Conservation (phyloP, 441 rosid species). For the Croton laevigatus region DNA sequence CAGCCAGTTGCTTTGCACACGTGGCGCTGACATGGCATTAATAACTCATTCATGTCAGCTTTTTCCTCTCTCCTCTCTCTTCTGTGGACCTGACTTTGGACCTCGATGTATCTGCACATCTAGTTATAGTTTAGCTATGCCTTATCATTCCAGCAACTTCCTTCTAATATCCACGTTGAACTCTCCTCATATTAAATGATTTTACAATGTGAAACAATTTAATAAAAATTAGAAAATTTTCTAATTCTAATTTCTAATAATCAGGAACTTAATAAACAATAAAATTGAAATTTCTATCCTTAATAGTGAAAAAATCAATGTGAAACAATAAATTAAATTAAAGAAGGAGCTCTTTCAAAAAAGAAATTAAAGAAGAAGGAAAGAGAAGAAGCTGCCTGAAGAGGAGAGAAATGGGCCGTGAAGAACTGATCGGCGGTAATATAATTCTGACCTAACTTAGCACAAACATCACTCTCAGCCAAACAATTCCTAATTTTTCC, state of each 20-base stretch:
- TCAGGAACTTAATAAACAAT: neutral
- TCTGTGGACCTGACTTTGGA: too few relatives aligned
- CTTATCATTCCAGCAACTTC: conserved; percentile 16
- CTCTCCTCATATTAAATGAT: neutral
- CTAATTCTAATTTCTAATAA: neutral
- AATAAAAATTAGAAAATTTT: too few relatives aligned
- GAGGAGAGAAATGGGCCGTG: conserved; percentile 57
- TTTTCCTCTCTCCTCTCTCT: too few relatives aligned
- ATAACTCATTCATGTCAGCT: too few relatives aligned
- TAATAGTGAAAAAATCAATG: neutral
- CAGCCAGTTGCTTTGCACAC: too few relatives aligned
- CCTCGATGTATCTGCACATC: too few relatives aligned
- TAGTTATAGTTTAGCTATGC: neutral
- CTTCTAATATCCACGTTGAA: neutral
- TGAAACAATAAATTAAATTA: neutral
- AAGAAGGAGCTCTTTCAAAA: too few relatives aligned
- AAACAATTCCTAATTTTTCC: conserved; percentile 59
- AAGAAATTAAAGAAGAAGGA: too few relatives aligned
- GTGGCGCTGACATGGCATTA: too few relatives aligned
- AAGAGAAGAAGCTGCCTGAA: conserved; percentile 49
- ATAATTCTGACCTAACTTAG: conserved; percentile 46
- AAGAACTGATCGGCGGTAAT: conserved; percentile 73
- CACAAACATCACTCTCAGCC: conserved; percentile 58
- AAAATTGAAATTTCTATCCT: neutral
- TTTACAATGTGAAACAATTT: neutral